Conservation (phyloP, 164 flowering plant species). For the Paratinospora sagittata region DNA sequence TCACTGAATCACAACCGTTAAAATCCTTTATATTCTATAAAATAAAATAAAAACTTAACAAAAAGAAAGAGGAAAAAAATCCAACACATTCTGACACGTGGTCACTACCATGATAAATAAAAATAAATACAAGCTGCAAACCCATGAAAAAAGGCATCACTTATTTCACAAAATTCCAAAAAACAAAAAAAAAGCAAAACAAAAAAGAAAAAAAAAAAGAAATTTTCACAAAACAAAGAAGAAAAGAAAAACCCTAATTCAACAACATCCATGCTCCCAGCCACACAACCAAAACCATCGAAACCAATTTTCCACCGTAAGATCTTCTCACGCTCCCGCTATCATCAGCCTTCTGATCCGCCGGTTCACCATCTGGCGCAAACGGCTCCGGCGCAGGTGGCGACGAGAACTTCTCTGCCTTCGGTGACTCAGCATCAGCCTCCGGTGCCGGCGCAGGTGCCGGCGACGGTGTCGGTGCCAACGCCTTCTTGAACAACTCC, state of each 20-base stretch:
- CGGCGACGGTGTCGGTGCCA: constrained; percentile 51
- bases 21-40: neutral
- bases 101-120: neutral
- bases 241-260: too few relatives aligned
- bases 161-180: constrained; percentile 15
- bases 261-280: too few relatives aligned
- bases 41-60: too few relatives aligned
- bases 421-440: constrained; percentile 30
- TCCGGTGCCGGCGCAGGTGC: constrained; percentile 42
- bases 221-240: too few relatives aligned
- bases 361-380: constrained; percentile 45
- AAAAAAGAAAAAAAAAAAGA: too few relatives aligned
- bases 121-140: neutral
- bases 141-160: neutral
- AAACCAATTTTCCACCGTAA: constrained; percentile 23
- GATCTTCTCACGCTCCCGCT: constrained; percentile 27
- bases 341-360: constrained; percentile 44
- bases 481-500: constrained; percentile 58
- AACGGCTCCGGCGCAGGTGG: constrained; percentile 36
- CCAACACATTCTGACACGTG: too few relatives aligned
- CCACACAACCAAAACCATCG: constrained; percentile 21
- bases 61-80: too few relatives aligned
- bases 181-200: too few relatives aligned
- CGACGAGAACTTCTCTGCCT: constrained; percentile 19
- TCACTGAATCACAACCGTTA: too few relatives aligned